phyloP scores from a whole-genome alignment of 1,139 yeast species.

The Taphrina wiesneri region DNA sequence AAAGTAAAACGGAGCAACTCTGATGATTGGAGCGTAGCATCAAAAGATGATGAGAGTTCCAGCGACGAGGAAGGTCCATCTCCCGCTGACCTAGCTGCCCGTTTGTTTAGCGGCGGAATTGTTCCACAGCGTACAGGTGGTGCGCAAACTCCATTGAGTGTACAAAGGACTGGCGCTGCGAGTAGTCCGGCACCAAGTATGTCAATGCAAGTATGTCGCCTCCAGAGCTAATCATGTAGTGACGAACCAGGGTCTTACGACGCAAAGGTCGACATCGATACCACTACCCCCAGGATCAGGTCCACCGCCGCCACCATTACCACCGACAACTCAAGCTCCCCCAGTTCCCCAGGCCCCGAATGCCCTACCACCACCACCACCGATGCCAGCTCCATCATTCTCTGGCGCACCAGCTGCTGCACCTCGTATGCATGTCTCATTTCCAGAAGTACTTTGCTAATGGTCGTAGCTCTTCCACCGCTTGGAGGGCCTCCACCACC shows the following conservation, averaged over 20 bases:
- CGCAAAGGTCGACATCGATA: slow-evolving; percentile 19
- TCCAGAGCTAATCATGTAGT: slow-evolving; percentile 38
- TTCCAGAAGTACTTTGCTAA: not conserved
- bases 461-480: slow-evolving; percentile 39
- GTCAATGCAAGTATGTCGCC: not conserved
- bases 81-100: slow-evolving; percentile 29
- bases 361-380: slow-evolving; percentile 42
- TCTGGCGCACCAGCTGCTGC: slow-evolving; percentile 6
- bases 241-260: slow-evolving; percentile 25
- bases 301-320: slow-evolving; percentile 39
- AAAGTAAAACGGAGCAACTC: slow-evolving; percentile 1
- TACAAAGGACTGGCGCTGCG: slow-evolving; percentile 29
- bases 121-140: slow-evolving; percentile 29
- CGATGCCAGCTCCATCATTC: slow-evolving; percentile 38
- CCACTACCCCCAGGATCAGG: slow-evolving; percentile 9
- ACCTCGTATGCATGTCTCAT: slow-evolving; percentile 39
- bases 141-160: slow-evolving; percentile 17
- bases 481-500: slow-evolving; percentile 39
- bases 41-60: slow-evolving; percentile 23
- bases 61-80: slow-evolving; percentile 33
- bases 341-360: slow-evolving; percentile 32
- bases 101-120: slow-evolving; percentile 29
- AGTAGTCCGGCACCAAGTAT: slow-evolving; percentile 49
- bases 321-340: slow-evolving; percentile 34
- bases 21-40: slow-evolving; percentile 27